Evolutionary conservation across 768 basidiomycete species (phyloP).

Genomic region (Agrocybe chaxingu): DNA sequence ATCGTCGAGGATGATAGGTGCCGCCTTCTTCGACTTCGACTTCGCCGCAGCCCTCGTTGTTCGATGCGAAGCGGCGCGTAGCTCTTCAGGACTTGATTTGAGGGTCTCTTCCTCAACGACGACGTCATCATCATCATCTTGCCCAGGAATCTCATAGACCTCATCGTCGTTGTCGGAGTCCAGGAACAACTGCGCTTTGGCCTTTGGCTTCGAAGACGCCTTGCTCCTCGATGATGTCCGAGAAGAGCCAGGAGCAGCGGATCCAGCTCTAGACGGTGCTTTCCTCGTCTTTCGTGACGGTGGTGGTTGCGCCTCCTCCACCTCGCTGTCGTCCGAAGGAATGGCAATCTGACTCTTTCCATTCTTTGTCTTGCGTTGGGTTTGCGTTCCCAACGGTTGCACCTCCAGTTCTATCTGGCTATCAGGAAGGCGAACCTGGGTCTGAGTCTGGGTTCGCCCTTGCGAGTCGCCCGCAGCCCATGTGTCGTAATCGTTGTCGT

Average conservation of each 20-base stretch:
- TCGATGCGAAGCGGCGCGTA: slow-evolving; percentile 11
- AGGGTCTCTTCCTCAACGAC: slow-evolving; percentile 23
- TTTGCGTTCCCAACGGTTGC: slow-evolving; percentile 11
- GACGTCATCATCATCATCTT: slow-evolving; percentile 23
- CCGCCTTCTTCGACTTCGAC: slow-evolving; percentile 22
- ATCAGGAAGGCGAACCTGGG: slow-evolving; percentile 15
- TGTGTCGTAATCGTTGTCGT: slow-evolving; percentile 50
- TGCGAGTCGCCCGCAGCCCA: slow-evolving; percentile 26
- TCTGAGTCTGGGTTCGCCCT: slow-evolving; percentile 10
- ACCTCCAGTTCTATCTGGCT: slow-evolving; percentile 14
- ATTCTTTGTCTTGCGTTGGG: not conserved
- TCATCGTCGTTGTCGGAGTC: slow-evolving; percentile 41
- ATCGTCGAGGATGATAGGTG: slow-evolving; percentile 49
- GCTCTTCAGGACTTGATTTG: slow-evolving; percentile 22
- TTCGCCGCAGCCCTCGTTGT: slow-evolving; percentile 19
- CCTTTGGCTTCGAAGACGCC: slow-evolving; percentile 30
- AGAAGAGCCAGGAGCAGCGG: slow-evolving; percentile 18
- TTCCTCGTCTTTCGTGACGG: slow-evolving; percentile 20
- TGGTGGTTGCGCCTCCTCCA: slow-evolving; percentile 26
- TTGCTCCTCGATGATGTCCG: slow-evolving; percentile 21
- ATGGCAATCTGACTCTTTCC: no score
- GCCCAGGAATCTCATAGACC: not conserved
- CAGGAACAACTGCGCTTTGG: slow-evolving; percentile 40
- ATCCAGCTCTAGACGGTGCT: slow-evolving; percentile 23
- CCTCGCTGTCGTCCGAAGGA: slow-evolving; percentile 19